phyloP scores from a whole-genome alignment of 2,329 filamentous ascomycete genomes.

The Knufia petricola region DNA sequence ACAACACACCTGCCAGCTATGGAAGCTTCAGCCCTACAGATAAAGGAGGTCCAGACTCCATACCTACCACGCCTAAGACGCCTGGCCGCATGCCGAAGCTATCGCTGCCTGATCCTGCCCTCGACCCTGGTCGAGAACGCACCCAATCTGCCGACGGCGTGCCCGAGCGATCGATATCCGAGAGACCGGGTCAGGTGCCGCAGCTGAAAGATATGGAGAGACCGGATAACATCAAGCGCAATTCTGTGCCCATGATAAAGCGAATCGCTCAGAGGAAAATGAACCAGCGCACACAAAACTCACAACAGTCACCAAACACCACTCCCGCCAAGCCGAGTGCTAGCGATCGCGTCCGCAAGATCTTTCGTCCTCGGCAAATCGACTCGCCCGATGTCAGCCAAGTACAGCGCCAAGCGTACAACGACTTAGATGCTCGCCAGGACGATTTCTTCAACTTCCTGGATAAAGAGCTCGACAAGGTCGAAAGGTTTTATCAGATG shows the following conservation, averaged over 20 bases:
- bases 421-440: constrained; percentile 62
- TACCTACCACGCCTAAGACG: constrained; percentile 25
- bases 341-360: constrained; percentile 29
- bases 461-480: constrained; percentile 76
- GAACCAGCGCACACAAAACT: neutral
- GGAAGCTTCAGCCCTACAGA: constrained; percentile 52
- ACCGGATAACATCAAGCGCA: constrained; percentile 4
- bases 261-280: constrained; percentile 13
- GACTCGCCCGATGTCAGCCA: constrained; percentile 36
- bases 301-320: neutral
- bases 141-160: neutral
- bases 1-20: constrained; percentile 42
- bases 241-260: constrained; percentile 9
- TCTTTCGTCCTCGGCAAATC: constrained; percentile 26
- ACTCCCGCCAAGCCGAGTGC: neutral
- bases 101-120: constrained; percentile 53
- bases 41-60: neutral
- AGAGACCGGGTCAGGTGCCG: neutral
- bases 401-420: constrained; percentile 46
- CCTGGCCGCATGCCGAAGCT: constrained; percentile 39
- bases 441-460: constrained; percentile 82
- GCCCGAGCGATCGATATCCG: constrained; percentile 2
- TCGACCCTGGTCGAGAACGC: constrained; percentile 32
- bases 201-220: neutral
- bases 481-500: constrained; percentile 76